phyloP scores from a whole-genome alignment of 2,329 filamentous ascomycete genomes.

The Zymoseptoria ardabiliae region DNA sequence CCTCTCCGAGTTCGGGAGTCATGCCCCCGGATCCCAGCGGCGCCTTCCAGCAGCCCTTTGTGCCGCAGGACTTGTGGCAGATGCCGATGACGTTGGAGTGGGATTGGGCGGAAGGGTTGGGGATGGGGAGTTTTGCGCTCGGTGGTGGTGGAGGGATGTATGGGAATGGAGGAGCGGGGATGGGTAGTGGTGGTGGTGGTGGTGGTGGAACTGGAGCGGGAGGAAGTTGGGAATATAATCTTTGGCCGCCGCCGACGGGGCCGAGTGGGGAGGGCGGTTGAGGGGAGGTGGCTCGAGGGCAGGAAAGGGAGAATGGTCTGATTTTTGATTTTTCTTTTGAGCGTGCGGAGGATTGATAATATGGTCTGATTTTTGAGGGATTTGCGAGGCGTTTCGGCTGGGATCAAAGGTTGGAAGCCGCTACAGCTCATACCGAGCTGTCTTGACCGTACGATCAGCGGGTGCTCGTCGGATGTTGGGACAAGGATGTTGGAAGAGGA shows the following conservation, averaged over 20 bases:
- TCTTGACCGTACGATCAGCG: neutral
- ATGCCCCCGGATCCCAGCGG: slow-evolving; percentile 4
- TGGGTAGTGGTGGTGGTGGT: neutral
- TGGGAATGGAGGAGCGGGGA: neutral
- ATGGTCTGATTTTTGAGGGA: neutral
- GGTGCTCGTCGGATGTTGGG: neutral
- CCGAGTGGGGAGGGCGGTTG: neutral
- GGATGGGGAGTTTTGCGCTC: slow-evolving; percentile 26
- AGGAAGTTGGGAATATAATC: neutral
- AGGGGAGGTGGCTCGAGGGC: neutral
- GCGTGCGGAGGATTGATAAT: neutral
- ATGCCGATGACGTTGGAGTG: slow-evolving; percentile 95
- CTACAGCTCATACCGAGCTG: no score
- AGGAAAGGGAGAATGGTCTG: no score
- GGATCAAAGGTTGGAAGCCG: neutral
- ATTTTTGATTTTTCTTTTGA: no score
- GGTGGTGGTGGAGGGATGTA: slow-evolving; percentile 4
- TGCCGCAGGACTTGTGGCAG: slow-evolving; percentile 90
- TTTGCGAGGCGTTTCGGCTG: neutral
- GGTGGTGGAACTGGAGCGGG: no score
- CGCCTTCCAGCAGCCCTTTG: slow-evolving; percentile 72
- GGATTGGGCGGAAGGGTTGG: slow-evolving; percentile 57
- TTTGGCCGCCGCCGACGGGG: neutral
- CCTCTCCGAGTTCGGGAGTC: neutral
- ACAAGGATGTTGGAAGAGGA: neutral